Conservation (phyloP, 2,329 filamentous ascomycete species). For the Sarocladium strictum region DNA sequence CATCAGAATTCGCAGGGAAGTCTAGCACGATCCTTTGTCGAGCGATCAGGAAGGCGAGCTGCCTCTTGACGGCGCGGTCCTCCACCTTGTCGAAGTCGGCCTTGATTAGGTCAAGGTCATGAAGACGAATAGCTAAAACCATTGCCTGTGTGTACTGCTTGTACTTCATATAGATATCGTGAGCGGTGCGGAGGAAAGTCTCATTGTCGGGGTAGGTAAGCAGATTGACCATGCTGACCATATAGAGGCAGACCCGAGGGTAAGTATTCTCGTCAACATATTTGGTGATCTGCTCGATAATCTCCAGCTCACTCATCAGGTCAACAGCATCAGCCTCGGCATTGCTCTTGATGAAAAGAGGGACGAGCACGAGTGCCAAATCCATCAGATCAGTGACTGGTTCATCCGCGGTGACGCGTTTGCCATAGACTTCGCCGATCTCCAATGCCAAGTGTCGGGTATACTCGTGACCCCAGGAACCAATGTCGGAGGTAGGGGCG, state of each 20-base stretch:
- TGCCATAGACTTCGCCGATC: slow-evolving; percentile 90
- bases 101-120: slow-evolving; percentile 78
- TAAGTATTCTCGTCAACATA: slow-evolving; percentile 95
- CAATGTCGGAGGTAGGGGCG: slow-evolving; percentile 84
- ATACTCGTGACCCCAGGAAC: slow-evolving; percentile 98
- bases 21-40: slow-evolving; percentile 85
- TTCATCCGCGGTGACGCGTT: slow-evolving; percentile 79
- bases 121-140: slow-evolving; percentile 86
- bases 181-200: slow-evolving; percentile 85
- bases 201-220: slow-evolving; percentile 98
- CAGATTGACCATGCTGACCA: slow-evolving; percentile 98
- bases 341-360: slow-evolving; percentile 94
- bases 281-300: slow-evolving; percentile 84
- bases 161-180: slow-evolving; percentile 89
- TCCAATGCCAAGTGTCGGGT: slow-evolving; percentile 91
- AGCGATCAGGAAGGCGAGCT: slow-evolving; percentile 88
- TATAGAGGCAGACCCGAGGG: slow-evolving; percentile 87
- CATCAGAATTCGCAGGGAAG: slow-evolving; percentile 50
- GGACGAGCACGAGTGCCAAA: slow-evolving; percentile 77
- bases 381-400: slow-evolving; percentile 78
- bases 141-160: slow-evolving; percentile 92
- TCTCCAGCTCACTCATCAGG: slow-evolving; percentile 93
- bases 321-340: slow-evolving; percentile 97
- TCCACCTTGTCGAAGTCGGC: slow-evolving; percentile 73
- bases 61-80: slow-evolving; percentile 80